Conservation (phyloP, 345 rosid genomes). For the Durio zibethinus region DNA sequence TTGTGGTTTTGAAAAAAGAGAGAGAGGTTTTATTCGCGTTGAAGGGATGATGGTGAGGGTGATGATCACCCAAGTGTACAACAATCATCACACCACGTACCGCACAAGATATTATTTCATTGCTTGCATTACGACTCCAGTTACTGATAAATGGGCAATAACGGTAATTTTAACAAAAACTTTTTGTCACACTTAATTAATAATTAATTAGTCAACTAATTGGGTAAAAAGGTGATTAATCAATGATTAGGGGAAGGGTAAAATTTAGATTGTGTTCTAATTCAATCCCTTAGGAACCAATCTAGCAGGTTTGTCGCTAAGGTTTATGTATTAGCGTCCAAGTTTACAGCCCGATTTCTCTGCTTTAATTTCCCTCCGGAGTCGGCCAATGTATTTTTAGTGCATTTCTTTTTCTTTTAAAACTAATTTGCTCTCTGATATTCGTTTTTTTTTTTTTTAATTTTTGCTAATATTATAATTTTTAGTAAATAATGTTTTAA, state of each 20-base stretch:
- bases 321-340: slow-evolving; percentile 35
- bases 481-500: no score
- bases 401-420: not conserved
- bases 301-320: slow-evolving; percentile 49
- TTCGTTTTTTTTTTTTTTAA: no score
- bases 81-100: slow-evolving; percentile 14
- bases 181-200: not conserved
- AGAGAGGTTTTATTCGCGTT: slow-evolving; percentile 44
- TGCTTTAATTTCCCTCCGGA: slow-evolving; percentile 35
- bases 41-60: slow-evolving; percentile 32
- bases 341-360: slow-evolving; percentile 43
- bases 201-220: not conserved
- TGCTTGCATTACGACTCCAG: slow-evolving; percentile 16
- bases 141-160: slow-evolving; percentile 5
- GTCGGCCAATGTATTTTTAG: slow-evolving; percentile 13
- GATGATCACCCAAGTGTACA: slow-evolving; percentile 21
- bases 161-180: not conserved
- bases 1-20: slow-evolving; percentile 31
- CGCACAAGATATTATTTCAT: slow-evolving; percentile 21
- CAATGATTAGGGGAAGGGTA: slow-evolving; percentile 17
- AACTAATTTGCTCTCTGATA: no score
- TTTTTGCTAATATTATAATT: no score
- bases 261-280: slow-evolving; percentile 22
- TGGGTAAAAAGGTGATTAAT: slow-evolving; percentile 21
- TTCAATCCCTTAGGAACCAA: slow-evolving; percentile 44